These are phyloP conservation scores for Dryadomyces quercivorus DNA, from an alignment of 2,329 filamentous ascomycete species.

Conservation along the genomic window DNA sequence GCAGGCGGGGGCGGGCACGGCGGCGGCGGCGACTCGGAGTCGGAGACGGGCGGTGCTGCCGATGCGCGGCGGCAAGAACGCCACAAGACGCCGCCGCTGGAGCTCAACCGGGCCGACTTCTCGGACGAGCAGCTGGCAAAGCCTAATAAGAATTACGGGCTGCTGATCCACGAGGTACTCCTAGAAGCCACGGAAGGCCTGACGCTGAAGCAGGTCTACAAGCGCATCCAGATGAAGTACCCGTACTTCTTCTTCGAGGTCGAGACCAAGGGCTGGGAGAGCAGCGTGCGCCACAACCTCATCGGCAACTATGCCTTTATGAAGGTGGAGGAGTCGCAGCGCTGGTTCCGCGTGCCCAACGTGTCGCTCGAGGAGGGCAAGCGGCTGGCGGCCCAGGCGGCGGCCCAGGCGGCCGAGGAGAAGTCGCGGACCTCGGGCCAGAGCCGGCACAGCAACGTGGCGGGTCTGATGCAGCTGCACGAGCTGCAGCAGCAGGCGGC, in stretches of 20 bases:
- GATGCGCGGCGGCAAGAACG: conserved; percentile 51
- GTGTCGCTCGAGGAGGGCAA: conserved; percentile 49
- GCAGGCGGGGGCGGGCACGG: conserved; percentile 24
- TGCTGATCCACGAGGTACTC: conserved; percentile 48
- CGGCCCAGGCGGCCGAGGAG: neutral
- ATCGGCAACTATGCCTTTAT: conserved; percentile 50
- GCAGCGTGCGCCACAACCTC: conserved; percentile 51
- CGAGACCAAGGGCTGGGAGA: conserved; percentile 54
- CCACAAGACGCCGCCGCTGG: conserved; percentile 48
- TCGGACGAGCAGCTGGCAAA: conserved; percentile 46
- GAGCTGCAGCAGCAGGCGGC: neutral
- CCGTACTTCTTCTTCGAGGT: conserved; percentile 48
- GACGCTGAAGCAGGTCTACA: conserved; percentile 51
- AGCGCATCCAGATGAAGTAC: conserved; percentile 44
- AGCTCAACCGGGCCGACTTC: conserved; percentile 42
- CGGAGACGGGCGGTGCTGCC: conserved; percentile 29
- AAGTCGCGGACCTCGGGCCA: conserved; percentile 3
- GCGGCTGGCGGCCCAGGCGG: conserved; percentile 40
- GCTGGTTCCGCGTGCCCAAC: conserved; percentile 45
- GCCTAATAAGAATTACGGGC: conserved; percentile 49
- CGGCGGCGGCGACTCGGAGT: conserved; percentile 14
- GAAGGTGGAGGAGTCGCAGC: conserved; percentile 42
- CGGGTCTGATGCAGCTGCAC: conserved; percentile 12
- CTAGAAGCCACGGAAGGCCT: conserved; percentile 40
- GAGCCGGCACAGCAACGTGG: conserved; percentile 13